Evolutionary conservation across 2,329 filamentous ascomycete genomes (phyloP).

Genomic region (Grosmannia serpens): DNA sequence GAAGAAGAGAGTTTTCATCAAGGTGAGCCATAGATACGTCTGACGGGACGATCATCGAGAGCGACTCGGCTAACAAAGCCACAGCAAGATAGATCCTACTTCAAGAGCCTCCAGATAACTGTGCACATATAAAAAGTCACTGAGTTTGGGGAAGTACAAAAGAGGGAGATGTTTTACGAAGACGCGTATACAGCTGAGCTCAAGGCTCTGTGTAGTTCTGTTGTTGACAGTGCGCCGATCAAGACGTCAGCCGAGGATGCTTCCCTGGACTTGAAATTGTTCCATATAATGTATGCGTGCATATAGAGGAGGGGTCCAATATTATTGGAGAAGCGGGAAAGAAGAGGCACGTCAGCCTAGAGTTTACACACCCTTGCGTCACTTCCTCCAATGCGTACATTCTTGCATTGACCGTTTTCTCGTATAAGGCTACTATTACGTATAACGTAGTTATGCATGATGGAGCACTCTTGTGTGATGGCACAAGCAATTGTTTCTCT

Average conservation of each 20-base stretch:
- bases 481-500: no score
- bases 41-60: no score
- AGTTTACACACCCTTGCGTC: no score
- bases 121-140: slow-evolving; percentile 16
- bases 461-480: no score
- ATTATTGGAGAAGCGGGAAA: neutral
- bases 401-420: no score
- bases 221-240: slow-evolving; percentile 11
- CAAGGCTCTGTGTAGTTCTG: slow-evolving; percentile 12
- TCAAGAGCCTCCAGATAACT: slow-evolving; percentile 40
- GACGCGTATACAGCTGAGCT: slow-evolving; percentile 18
- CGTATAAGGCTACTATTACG: no score
- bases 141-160: slow-evolving; percentile 19
- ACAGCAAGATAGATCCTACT: slow-evolving; percentile 43
- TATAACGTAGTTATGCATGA: no score
- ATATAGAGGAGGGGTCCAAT: neutral
- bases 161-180: slow-evolving; percentile 20
- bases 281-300: neutral
- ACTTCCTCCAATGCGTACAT: no score
- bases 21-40: neutral
- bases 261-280: slow-evolving; percentile 11
- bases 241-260: slow-evolving; percentile 18
- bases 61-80: slow-evolving; percentile 18
- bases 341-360: neutral
- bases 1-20: slow-evolving; percentile 35